Evolutionary conservation across 2,329 filamentous ascomycete species (phyloP).

Genomic region (Neobulgaria alba): DNA sequence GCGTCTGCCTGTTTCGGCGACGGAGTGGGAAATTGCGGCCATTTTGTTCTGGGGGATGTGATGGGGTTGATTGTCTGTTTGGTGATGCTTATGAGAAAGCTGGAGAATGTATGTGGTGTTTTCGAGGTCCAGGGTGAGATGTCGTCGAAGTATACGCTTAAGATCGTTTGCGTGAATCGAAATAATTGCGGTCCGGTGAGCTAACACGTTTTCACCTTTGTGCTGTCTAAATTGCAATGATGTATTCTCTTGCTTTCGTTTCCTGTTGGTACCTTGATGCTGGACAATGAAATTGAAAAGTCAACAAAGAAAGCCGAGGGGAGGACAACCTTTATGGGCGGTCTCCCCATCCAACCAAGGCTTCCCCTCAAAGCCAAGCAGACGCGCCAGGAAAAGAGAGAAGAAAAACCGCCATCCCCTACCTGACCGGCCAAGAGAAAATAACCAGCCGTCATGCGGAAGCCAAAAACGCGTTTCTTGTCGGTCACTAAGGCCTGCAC

Average conservation of each 20-base stretch:
- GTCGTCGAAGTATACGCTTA: background rate
- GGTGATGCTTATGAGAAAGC: background rate
- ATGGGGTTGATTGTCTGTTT: background rate
- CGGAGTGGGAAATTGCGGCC: slow-evolving; percentile 12
- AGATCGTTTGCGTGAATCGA: background rate
- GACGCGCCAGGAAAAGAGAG: background rate
- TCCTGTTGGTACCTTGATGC: background rate
- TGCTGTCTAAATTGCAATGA: background rate
- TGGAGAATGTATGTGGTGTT: no score
- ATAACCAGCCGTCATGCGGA: no score
- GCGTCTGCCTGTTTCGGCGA: slow-evolving; percentile 14
- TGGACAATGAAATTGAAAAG: background rate
- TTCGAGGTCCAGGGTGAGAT: background rate
- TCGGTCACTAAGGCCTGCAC: background rate
- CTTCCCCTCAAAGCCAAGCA: background rate
- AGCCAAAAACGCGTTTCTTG: background rate
- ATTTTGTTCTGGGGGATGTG: background rate
- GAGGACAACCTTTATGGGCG: background rate
- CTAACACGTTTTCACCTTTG: background rate
- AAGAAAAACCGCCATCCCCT: background rate
- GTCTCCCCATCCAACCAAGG: background rate
- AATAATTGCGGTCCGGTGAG: background rate
- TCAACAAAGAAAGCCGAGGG: background rate
- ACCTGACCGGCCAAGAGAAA: no score
- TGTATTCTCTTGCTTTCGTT: no score